Base-by-base conservation (phyloP, 176 grass and related monocot species). In the Coix lacrymajobi region DNA sequence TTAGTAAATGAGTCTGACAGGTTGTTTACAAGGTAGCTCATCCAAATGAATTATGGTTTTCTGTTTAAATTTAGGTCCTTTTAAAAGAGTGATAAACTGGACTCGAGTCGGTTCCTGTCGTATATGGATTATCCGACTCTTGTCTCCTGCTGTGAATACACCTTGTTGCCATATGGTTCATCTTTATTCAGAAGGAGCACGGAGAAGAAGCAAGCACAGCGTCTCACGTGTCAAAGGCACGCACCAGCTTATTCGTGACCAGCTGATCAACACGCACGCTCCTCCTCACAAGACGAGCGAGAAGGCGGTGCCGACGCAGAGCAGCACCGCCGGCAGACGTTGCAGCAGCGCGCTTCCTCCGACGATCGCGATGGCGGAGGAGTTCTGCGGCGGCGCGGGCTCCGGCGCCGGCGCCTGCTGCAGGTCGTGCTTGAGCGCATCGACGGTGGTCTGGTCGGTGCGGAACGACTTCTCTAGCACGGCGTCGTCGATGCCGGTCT, bases 381-480 rank as follows among this genome's bases (percentile, higher is more conserved):
- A 64, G 37, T 37, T 10, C 14, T 67, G 3, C 34, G 63, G 8
- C 0, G 39, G 17, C 12, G 6, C 15, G 12, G 66, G 54, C 15
- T 17, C 26, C 5, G 75, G 49, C 11, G 37, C 49, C 6, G 68
- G 25, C 4, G 71, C 4, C 17, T 24, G 63, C 40, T 7, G 3
- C 0, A 52, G 22, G 74, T 24, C 75, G 0, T 70, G 15, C 77
- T 78, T 64, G 54, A 91, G 81, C 7, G 7, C 40, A 0, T 77
- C 81, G 4, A 90, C 29, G 2, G 72, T 86, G 70, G 25, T 8
- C 71, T 71, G 17, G 12, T 86, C 83, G 14, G 37, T 36, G 54
- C 46, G 43, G 77, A 90, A 39, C 11, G 88, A 90, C 83, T 58
- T 82, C 26, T 75, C 33, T 2, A 90, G 83, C 19, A 89, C 28